Evolutionary conservation across 2,329 filamentous ascomycete species (phyloP).

Genomic region (Zasmidium citrigriseum): DNA sequence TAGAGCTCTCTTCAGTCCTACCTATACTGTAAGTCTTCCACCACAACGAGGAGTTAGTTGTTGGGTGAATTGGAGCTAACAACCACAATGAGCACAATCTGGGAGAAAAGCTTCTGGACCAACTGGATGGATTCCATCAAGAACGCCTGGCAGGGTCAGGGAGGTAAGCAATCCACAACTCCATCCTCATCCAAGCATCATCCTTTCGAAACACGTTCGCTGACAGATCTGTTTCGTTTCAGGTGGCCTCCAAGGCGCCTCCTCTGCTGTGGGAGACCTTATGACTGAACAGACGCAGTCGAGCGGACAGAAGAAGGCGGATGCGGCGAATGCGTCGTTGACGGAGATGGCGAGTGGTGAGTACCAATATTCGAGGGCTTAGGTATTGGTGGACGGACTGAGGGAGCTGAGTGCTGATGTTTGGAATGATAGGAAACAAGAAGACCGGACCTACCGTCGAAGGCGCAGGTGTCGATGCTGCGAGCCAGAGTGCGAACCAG

Average conservation of each 20-base stretch:
- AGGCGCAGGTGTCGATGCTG: constrained; percentile 27
- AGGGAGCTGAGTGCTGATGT: background rate
- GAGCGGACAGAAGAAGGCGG: constrained; percentile 29
- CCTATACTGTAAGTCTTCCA: background rate
- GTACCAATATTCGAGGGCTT: background rate
- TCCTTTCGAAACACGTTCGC: background rate
- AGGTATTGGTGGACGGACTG: background rate
- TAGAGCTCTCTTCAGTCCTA: too few species aligned
- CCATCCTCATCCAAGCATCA: background rate
- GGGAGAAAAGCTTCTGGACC: constrained; percentile 10
- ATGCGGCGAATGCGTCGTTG: constrained; percentile 28
- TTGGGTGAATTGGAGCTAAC: background rate
- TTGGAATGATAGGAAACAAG: constrained; percentile 15
- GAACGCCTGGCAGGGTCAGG: constrained; percentile 32
- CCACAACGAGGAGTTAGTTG: background rate
- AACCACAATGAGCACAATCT: background rate
- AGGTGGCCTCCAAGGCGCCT: constrained; percentile 32
- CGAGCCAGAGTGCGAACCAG: constrained; percentile 31
- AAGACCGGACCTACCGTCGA: constrained; percentile 28
- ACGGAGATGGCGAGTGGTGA: constrained; percentile 26
- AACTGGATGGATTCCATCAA: constrained; percentile 29
- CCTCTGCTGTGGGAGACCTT: constrained; percentile 27
- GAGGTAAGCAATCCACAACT: constrained; percentile 17
- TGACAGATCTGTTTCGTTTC: background rate
- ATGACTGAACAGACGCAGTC: constrained; percentile 29